phyloP scores from a whole-genome alignment of 805 yeast species.

The Cyberlindnera xylosilytica region DNA sequence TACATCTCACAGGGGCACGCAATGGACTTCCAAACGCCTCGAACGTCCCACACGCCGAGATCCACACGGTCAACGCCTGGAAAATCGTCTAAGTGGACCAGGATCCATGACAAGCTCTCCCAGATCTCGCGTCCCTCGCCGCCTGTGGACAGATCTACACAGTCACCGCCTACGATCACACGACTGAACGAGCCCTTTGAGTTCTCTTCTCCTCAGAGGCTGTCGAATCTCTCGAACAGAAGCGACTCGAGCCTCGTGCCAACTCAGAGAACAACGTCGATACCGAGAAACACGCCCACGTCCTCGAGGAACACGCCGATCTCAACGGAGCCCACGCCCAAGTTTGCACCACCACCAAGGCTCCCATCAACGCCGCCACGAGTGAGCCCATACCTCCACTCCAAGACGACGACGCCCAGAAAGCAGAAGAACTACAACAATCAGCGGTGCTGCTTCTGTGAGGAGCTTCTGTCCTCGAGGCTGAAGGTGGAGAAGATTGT shows the following conservation, averaged over 20 bases:
- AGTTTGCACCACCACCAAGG: not conserved
- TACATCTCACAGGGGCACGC: not conserved
- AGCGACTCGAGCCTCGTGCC: conserved; percentile 2
- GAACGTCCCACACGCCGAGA: not conserved
- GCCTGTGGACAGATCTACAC: not conserved
- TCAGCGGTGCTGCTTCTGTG: conserved; percentile 40
- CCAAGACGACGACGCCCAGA: conserved; percentile 16
- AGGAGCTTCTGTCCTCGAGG: conserved; percentile 37
- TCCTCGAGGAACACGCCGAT: conserved; percentile 6
- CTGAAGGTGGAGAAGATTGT: conserved; percentile 36
- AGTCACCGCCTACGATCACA: conserved; percentile 3
- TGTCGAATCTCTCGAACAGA: not conserved
- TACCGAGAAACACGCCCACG: conserved; percentile 13
- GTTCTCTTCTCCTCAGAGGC: not conserved
- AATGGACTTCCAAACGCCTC: conserved; percentile 1
- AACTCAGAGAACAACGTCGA: conserved; percentile 20
- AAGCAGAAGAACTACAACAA: conserved; percentile 20
- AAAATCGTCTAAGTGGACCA: conserved; percentile 23
- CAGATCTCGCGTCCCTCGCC: conserved; percentile 8
- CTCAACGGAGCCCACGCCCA: not conserved
- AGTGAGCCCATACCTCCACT: conserved; percentile 20
- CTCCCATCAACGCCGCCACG: conserved; percentile 12
- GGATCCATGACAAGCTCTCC: conserved; percentile 22
- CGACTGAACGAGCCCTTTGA: not conserved
- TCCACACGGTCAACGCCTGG: conserved; percentile 3